These are phyloP conservation scores for Macroventuria anomochaeta DNA, from an alignment of 2,329 filamentous ascomycete genomes.

Conservation along the genomic window DNA sequence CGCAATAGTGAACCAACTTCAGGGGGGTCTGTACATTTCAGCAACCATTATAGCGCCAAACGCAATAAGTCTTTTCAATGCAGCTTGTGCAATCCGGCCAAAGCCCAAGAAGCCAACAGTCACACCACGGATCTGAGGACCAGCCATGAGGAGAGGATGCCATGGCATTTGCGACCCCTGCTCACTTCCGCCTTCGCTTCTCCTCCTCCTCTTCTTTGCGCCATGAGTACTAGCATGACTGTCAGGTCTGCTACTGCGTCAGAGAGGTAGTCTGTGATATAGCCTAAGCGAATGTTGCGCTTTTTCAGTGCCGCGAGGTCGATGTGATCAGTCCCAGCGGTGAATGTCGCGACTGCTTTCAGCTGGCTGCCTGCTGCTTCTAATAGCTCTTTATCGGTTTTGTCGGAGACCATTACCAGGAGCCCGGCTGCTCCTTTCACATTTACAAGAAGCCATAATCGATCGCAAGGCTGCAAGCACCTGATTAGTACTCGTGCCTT, in stretches of 20 bases:
- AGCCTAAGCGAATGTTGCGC: constrained; percentile 38
- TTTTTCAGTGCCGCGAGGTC: constrained; percentile 33
- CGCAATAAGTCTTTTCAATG: constrained; percentile 32
- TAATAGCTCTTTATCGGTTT: constrained; percentile 36
- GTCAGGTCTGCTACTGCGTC: constrained; percentile 41
- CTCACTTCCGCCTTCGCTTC: constrained; percentile 35
- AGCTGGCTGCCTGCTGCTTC: constrained; percentile 29
- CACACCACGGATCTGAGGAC: constrained; percentile 32
- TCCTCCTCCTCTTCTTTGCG: constrained; percentile 38
- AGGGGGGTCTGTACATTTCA: too few species aligned
- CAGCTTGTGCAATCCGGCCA: constrained; percentile 39
- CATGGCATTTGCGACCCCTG: constrained; percentile 42
- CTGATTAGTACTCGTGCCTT: constrained; percentile 3
- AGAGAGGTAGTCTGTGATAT: constrained; percentile 41
- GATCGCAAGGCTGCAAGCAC: constrained; percentile 32
- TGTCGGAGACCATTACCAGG: constrained; percentile 38
- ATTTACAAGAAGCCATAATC: constrained; percentile 39
- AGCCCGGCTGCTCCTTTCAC: constrained; percentile 34
- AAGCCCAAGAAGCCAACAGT: constrained; percentile 41
- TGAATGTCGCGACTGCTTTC: constrained; percentile 40
- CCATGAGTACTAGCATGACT: constrained; percentile 43
- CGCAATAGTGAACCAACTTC: too few species aligned
- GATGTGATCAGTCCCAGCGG: constrained; percentile 42
- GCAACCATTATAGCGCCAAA: too few species aligned
- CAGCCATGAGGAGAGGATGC: constrained; percentile 41